Evolutionary conservation across 768 basidiomycete genomes (phyloP), one percentile per base, ranked within the genome.

Genomic region (Leucosporidium creatinivorum): DNA sequence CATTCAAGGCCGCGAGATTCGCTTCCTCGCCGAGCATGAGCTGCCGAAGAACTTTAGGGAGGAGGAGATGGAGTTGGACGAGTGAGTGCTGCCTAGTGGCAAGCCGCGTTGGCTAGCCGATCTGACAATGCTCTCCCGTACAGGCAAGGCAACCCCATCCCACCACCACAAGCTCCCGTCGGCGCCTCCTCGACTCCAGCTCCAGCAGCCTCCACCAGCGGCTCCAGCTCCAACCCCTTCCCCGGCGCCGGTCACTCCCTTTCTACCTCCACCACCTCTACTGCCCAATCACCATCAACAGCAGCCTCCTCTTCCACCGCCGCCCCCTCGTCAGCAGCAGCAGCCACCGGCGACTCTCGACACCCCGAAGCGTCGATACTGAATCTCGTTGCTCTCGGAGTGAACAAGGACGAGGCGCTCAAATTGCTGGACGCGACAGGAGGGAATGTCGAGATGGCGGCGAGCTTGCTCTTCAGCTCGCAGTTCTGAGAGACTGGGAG

Each of bases 1-100:
- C n/a, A 97, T 99, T 59, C 89, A 92, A 80, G 88, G 85, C 23
- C 84, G 90, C 19, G 91, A 96, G 78, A 87, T 99, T 13, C 79
- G 79, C 23, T 99, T 99, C 82, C 81, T 99, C 6, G 78, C 91
- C 2, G 96, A 99, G 80, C 96, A 99, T 77, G 90, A 97, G 79
- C 83, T 99, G 6, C 94, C 93, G 0, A 86, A 87, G 15, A 88
- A 88, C 75, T 59, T 59, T 44, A 39, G 47, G 58, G 84, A 73
- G 3, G 78, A 77, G 56, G 78, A 78, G 48, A 72, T 76, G 21
- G 75, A 76, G 23, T 75, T 77, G 0, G 75, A 77, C 30, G 78
- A 78, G 67, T 68, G 69, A 51, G 75, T 65, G 25, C 28, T 12
- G 25, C 8, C 19, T 48, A 44, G 31, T 51, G 17, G 23, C 8